A percentile compares a stretch with the other conserved stretches of the same genome.
Conservation (phyloP, 1,284 basidiomycete genomes). For the Austropuccinia psidii region DNA sequence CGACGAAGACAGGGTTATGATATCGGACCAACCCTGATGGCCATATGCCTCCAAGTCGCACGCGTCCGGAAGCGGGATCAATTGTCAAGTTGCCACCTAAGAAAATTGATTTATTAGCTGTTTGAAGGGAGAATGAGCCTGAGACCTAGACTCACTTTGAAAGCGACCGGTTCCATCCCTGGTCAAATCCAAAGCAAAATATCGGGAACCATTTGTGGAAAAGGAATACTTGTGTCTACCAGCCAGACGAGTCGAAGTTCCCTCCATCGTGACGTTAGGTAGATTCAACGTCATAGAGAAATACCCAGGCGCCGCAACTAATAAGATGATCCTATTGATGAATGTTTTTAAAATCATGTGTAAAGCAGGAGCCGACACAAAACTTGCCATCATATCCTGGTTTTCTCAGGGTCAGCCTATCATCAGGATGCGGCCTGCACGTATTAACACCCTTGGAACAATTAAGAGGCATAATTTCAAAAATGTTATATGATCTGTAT, state of each 20-base stretch:
- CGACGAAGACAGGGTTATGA: too few relatives aligned
- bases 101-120: not conserved
- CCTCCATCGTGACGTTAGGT: conserved; percentile 41
- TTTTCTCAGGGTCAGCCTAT: not conserved
- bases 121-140: not conserved
- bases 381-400: not conserved
- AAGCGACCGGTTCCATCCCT: not conserved
- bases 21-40: not conserved
- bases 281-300: conserved; percentile 43
- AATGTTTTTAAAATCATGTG: not conserved
- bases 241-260: conserved; percentile 41
- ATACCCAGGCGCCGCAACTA: conserved; percentile 42
- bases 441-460: not conserved
- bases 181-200: not conserved
- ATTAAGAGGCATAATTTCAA: not conserved
- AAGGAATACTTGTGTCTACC: conserved; percentile 44
- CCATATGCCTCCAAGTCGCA: not conserved
- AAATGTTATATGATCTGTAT: not conserved
- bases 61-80: not conserved
- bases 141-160: conserved; percentile 42
- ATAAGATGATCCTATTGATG: not conserved
- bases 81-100: not conserved
- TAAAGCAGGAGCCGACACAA: not conserved
- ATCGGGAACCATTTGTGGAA: conserved; percentile 1
- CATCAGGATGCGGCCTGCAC: not conserved